Conservation (phyloP, 768 basidiomycete genomes). For the Tylopilus rubrobrunneus region DNA sequence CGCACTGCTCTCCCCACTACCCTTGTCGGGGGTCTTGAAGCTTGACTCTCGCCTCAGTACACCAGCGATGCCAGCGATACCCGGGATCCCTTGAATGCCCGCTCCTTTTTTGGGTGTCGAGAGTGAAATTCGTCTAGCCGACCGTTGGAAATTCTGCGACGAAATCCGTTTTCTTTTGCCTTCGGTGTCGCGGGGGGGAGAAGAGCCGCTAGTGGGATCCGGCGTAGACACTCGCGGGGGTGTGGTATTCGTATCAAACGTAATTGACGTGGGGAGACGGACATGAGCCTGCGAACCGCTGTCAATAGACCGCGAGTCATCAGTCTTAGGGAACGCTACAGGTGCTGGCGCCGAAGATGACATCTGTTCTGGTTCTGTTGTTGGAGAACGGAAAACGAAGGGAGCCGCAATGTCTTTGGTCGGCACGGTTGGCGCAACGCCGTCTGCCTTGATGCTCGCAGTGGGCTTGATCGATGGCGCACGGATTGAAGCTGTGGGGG, state of each 20-base stretch:
- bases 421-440: conserved; percentile 27
- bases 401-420: conserved; percentile 25
- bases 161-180: conserved; percentile 78
- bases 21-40: conserved; percentile 41
- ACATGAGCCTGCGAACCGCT: conserved; percentile 25
- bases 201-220: conserved; percentile 56
- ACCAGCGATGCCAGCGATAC: conserved; percentile 26
- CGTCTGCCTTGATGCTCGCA: conserved; percentile 19
- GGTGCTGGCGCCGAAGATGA: conserved; percentile 30
- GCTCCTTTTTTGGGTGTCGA: conserved; percentile 52
- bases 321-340: conserved; percentile 41
- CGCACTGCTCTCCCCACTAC: conserved; percentile 17
- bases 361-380: conserved; percentile 8
- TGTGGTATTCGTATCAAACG: conserved; percentile 56
- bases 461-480: conserved; percentile 22
- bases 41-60: conserved; percentile 30
- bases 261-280: conserved; percentile 39
- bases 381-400: conserved; percentile 34
- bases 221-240: conserved; percentile 73
- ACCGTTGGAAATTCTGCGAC: conserved; percentile 80
- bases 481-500: conserved; percentile 15
- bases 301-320: conserved; percentile 30
- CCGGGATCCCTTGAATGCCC: conserved; percentile 39
- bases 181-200: conserved; percentile 59
- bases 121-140: conserved; percentile 73